Conservation (phyloP, 2,329 filamentous ascomycete species). For the Hortaea werneckii region DNA sequence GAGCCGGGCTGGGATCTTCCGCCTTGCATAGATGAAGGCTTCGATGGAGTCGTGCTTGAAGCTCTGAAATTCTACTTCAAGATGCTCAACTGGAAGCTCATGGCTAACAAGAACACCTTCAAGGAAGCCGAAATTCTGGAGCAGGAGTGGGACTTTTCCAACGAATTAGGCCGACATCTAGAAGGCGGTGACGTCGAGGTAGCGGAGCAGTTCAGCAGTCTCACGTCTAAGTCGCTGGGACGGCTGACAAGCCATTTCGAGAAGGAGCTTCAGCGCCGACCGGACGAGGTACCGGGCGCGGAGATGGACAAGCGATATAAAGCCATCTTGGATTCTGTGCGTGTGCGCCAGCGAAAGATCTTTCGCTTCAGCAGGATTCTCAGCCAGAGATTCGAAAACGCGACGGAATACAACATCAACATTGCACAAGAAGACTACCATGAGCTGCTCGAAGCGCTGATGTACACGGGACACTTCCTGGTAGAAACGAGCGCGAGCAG, state of each 20-base stretch:
- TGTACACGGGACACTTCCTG: slow-evolving; percentile 76
- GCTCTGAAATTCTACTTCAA: slow-evolving; percentile 97
- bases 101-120: slow-evolving; percentile 97
- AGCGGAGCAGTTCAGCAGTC: slow-evolving; percentile 87
- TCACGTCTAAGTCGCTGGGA: slow-evolving; percentile 86
- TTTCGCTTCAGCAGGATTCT: slow-evolving; percentile 89
- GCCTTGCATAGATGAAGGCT: slow-evolving; percentile 92
- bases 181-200: slow-evolving; percentile 92
- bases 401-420: slow-evolving; percentile 85
- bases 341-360: slow-evolving; percentile 89
- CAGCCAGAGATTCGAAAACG: slow-evolving; percentile 90
- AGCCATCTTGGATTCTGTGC: slow-evolving; percentile 86
- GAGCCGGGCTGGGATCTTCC: slow-evolving; percentile 92
- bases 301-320: slow-evolving; percentile 99
- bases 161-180: slow-evolving; percentile 83
- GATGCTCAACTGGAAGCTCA: slow-evolving; percentile 95
- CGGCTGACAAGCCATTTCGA: slow-evolving; percentile 87
- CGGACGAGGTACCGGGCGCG: slow-evolving; percentile 63
- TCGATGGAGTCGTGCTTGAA: slow-evolving; percentile 83
- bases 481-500: slow-evolving; percentile 54
- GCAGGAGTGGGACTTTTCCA: slow-evolving; percentile 96
- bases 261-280: slow-evolving; percentile 72
- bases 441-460: slow-evolving; percentile 69
- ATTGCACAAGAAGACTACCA: slow-evolving; percentile 58
- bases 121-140: slow-evolving; percentile 96